phyloP scores from a whole-genome alignment of 495 filamentous ascomycete species.

The Emericellopsis terricola region DNA sequence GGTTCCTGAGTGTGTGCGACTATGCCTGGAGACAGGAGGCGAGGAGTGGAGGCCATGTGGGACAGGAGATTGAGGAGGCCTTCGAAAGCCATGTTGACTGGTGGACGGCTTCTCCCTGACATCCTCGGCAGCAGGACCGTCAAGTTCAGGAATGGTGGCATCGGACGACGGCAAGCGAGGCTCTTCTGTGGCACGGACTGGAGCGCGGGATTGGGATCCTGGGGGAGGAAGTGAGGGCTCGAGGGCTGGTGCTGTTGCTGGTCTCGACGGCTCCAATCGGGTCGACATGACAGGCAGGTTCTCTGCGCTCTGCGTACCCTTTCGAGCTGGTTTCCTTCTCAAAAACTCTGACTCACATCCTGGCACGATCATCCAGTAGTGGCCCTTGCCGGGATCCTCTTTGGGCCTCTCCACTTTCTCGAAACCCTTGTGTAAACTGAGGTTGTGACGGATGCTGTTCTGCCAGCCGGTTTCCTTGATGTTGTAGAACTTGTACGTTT shows the following conservation, averaged over 20 bases:
- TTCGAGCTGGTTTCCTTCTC: conserved; percentile 57
- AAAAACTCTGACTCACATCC: conserved; percentile 77
- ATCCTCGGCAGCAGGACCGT: conserved; percentile 49
- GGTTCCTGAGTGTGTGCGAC: neutral
- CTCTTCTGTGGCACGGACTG: conserved; percentile 27
- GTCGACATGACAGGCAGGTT: conserved; percentile 29
- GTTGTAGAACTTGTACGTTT: conserved; percentile 78
- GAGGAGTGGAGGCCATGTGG: conserved; percentile 53
- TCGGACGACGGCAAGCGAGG: conserved; percentile 59
- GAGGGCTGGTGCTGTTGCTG: neutral
- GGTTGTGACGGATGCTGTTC: conserved; percentile 95
- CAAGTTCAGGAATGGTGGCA: conserved; percentile 82
- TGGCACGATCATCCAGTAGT: conserved; percentile 88
- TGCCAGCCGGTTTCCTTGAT: conserved; percentile 81
- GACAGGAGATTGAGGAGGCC: no score
- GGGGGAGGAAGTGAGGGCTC: conserved; percentile 14
- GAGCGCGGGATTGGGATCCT: conserved; percentile 10
- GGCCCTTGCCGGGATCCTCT: conserved; percentile 95
- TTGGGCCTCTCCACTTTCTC: conserved; percentile 91
- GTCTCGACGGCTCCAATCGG: conserved; percentile 18
- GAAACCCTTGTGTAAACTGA: conserved; percentile 96
- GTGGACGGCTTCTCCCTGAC: conserved; percentile 28
- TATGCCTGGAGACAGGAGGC: conserved; percentile 57
- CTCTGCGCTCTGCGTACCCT: conserved; percentile 20
- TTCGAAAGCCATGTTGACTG: conserved; percentile 40